Base-by-base conservation (phyloP, 2,329 filamentous ascomycete genomes). In the Ophiocordyceps camponoti-rufipedis region DNA sequence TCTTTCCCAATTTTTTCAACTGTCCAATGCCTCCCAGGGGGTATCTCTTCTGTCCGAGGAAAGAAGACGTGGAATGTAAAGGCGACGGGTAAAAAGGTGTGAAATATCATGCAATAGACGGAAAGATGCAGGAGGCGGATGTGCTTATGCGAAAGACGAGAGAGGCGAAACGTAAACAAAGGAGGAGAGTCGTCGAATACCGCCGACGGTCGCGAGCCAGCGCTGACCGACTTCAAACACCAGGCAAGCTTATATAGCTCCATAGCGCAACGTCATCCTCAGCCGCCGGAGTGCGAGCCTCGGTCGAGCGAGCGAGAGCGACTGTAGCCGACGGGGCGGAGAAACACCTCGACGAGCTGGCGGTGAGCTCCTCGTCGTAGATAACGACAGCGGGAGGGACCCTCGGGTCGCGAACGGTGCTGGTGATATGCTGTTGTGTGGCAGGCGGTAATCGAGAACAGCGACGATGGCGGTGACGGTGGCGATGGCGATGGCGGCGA, bases 311-410 rank as follows among this genome's bases (percentile, higher is more conserved):
- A 39, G 51, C 46, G 45, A 54, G 46, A 29, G 51, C 45, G 2
- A 46, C 39, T 32, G 38, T 43, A 31, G 48, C 51, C 10, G 50
- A 55, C 0, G 61, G 58, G 0, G 57, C 57, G n/a, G 54, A 54
- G 31, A 63, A 53, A 33, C 51, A 51, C 41, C 45, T 55, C 9
- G 56, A 46, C 1, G 47, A 44, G 33, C 52, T 56, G 47, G 46
- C 53, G 14, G 62, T 62, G 8, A 64, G 53, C 35, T 61, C 57
- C 43, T 62, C 55, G 47, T 64, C 62, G 48, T 64, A 64, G 18
- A 64, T 61, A n/a, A 64, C 53, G 38, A 64, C 55, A 1, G 54
- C 47, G 0, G 62, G 61, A 29, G 54, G 44, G 14, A 48, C 46
- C 12, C 41, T 51, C n/a, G 49, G 49, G 28, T 55, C 51, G 43